Evolutionary conservation across 2,329 filamentous ascomycete species (phyloP), one percentile per base, ranked within the genome.

Genomic region (Fusarium sp.): DNA sequence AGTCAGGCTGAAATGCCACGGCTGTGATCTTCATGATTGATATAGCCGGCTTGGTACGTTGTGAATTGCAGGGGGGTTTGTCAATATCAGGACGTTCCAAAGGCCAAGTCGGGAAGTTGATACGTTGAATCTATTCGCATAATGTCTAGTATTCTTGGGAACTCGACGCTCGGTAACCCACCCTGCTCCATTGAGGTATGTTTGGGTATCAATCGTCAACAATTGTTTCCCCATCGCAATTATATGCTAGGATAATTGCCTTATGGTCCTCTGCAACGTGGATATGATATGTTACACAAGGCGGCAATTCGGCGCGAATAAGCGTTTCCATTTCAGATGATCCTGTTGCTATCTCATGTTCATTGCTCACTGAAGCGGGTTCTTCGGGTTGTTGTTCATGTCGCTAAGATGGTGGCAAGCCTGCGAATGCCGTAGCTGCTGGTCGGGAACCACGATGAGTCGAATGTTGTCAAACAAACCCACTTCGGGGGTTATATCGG

Each of bases 291-390:
- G 26, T 49, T 55, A 34, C 21, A 28, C 47, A 34, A 34, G 42
- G 21, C 57, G 44, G 44, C 34, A 40, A n/a, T 28, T 43, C 45
- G 65, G 59, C 38, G 53, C 55, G 34, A 33, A 38, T 26, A 53
- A 39, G 57, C 40, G 62, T 50, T 43, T 54, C 53, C 45, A 39
- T 42, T 55, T 24, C 44, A 40, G 53, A 49, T 44, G 34, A 67
- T 44, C 45, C 26, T 49, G 22, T 50, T 44, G 28, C 36, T 33
- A 39, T 31, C 28, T 31, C 28, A 51, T 17, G 38, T 46, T 31
- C 24, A n/a, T 47, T 47, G 39, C 46, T 39, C 44, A 43, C 49
- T 40, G 21, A 58, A 21, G 38, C 28, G 49, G 42, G 31, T 21
- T 42, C 40, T 31, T 22, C 19, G 43, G 22, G 19, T 36, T 53